phyloP scores from a whole-genome alignment of 352 stramenopile species.

The Pythium pyrilobum region DNA sequence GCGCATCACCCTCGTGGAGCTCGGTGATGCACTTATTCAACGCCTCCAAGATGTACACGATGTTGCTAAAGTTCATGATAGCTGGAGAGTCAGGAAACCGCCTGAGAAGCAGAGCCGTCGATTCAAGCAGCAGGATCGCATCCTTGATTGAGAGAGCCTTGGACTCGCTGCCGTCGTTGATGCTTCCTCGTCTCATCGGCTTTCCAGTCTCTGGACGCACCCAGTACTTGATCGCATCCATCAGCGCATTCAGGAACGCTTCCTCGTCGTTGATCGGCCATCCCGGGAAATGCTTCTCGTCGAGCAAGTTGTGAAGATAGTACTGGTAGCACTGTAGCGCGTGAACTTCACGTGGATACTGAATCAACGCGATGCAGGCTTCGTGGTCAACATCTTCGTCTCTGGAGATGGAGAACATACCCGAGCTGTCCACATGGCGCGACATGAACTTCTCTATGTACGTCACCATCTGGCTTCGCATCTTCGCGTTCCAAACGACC shows the following conservation, averaged over 20 bases:
- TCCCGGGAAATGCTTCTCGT: slow-evolving; percentile 83
- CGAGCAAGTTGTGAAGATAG: slow-evolving; percentile 82
- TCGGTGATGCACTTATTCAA: slow-evolving; percentile 80
- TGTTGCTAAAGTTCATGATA: slow-evolving; percentile 60
- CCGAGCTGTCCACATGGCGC: slow-evolving; percentile 51
- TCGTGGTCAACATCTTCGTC: slow-evolving; percentile 71
- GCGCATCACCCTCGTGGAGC: slow-evolving; percentile 42
- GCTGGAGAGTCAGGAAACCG: slow-evolving; percentile 64
- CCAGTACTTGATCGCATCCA: slow-evolving; percentile 77
- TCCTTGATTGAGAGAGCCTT: slow-evolving; percentile 70
- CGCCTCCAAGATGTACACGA: slow-evolving; percentile 65
- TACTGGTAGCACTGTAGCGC: slow-evolving; percentile 86
- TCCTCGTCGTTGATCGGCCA: slow-evolving; percentile 84
- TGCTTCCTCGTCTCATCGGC: slow-evolving; percentile 32
- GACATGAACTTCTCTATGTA: slow-evolving; percentile 88
- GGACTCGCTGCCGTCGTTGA: slow-evolving; percentile 37
- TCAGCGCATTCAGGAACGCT: slow-evolving; percentile 62
- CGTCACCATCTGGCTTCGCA: slow-evolving; percentile 80
- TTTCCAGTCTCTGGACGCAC: slow-evolving; percentile 55
- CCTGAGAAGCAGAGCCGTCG: slow-evolving; percentile 58
- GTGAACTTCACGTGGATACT: slow-evolving; percentile 82
- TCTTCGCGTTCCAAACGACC: slow-evolving; percentile 82
- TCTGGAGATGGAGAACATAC: slow-evolving; percentile 71
- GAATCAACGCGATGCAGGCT: slow-evolving; percentile 68
- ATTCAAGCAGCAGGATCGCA: slow-evolving; percentile 67